A percentile compares a stretch with the other conserved stretches of the same genome.
phyloP scores from a whole-genome alignment of 257 asterid genomes.

The Nicotiana paniculata region DNA sequence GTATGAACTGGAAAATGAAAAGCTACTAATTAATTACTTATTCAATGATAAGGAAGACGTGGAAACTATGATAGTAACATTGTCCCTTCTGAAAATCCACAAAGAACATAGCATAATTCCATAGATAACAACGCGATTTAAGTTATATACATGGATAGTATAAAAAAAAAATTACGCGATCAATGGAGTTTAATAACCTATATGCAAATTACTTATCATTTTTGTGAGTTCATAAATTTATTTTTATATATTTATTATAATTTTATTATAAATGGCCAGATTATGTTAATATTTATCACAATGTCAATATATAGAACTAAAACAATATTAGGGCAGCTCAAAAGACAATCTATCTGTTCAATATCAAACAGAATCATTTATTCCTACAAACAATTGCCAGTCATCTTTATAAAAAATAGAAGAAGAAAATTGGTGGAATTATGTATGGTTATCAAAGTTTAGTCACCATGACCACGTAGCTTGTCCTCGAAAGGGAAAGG shows the following conservation, averaged over 20 bases:
- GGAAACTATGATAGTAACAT: background rate
- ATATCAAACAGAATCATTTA: background rate
- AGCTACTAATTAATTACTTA: background rate
- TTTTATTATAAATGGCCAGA: background rate
- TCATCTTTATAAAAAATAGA: background rate
- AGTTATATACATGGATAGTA: no score
- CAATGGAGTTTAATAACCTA: background rate
- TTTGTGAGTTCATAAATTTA: background rate
- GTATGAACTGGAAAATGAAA: background rate
- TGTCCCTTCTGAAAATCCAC: background rate
- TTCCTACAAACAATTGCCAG: background rate
- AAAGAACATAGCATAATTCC: background rate
- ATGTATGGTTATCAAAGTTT: background rate
- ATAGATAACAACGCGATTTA: background rate
- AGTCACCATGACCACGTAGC: constrained; percentile 1
- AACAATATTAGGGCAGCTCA: background rate
- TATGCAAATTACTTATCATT: background rate
- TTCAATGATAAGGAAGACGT: background rate
- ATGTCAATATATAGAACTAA: no score
- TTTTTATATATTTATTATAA: background rate
- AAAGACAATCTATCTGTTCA: background rate
- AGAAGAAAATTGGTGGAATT: background rate
- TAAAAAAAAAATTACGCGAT: no score
- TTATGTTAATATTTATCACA: no score
- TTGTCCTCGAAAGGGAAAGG: background rate